Percentiles rank a stretch among this genome's conserved stretches.
Evolutionary conservation across 1,284 basidiomycete genomes (phyloP).

Genomic region (Pseudozyma thailandica): DNA sequence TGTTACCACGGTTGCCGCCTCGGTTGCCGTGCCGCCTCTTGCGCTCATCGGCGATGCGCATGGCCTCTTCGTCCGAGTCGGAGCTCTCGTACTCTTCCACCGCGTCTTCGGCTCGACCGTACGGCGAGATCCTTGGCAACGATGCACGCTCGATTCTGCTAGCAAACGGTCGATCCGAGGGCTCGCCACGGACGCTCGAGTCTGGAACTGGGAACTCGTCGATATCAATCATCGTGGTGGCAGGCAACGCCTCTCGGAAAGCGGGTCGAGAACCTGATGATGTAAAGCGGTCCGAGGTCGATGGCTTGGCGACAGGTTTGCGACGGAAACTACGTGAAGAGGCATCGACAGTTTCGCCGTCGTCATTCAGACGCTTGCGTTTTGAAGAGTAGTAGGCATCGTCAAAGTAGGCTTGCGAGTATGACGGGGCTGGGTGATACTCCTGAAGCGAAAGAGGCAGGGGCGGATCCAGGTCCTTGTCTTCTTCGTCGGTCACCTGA

Average conservation of each 20-base stretch:
- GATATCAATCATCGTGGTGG: slow-evolving; percentile 44
- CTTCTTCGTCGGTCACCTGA: slow-evolving; percentile 44
- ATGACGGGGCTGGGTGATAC: slow-evolving; percentile 38
- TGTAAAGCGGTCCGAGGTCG: slow-evolving; percentile 14
- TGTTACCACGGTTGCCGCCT: slow-evolving; percentile 63
- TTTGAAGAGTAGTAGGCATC: slow-evolving; percentile 21
- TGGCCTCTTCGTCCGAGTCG: slow-evolving; percentile 51
- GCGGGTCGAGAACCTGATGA: slow-evolving; percentile 17
- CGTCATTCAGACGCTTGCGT: slow-evolving; percentile 28
- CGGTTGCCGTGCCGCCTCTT: slow-evolving; percentile 43
- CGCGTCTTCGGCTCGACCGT: slow-evolving; percentile 9
- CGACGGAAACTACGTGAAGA: slow-evolving; percentile 19
- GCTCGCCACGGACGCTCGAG: slow-evolving; percentile 45
- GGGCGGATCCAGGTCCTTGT: slow-evolving; percentile 47
- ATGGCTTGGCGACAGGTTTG: slow-evolving; percentile 11
- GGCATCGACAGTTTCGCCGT: background rate
- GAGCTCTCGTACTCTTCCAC: slow-evolving; percentile 27
- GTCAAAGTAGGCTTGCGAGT: slow-evolving; percentile 28
- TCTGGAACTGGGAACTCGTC: slow-evolving; percentile 44
- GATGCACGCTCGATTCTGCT: slow-evolving; percentile 41
- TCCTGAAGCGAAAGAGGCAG: slow-evolving; percentile 37
- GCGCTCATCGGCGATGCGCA: slow-evolving; percentile 40
- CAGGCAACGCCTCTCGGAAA: slow-evolving; percentile 18
- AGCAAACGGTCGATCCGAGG: slow-evolving; percentile 34
- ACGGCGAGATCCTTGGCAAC: slow-evolving; percentile 22